Evolutionary conservation across 1,284 basidiomycete genomes (phyloP).

Genomic region (Naganishia sp.): DNA sequence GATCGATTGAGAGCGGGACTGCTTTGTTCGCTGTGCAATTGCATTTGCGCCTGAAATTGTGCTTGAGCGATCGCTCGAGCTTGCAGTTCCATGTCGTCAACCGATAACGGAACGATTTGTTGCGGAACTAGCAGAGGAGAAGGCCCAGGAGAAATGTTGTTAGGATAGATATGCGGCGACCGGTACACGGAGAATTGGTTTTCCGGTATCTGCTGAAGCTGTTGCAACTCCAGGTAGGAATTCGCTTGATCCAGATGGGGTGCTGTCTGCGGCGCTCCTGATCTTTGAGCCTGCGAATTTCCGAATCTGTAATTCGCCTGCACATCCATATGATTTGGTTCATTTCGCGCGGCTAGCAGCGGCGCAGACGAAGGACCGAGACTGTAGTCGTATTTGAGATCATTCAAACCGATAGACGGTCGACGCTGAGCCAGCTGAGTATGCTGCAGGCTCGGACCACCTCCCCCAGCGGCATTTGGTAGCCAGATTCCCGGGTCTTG

Average conservation of each 20-base stretch:
- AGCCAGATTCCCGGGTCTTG: conserved; percentile 25
- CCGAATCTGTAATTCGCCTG: not conserved
- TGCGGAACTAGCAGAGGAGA: conserved; percentile 17
- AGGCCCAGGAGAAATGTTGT: conserved; percentile 15
- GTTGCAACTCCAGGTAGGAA: not conserved
- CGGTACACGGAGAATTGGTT: conserved; percentile 25
- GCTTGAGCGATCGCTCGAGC: conserved; percentile 12
- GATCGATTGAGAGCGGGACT: not conserved
- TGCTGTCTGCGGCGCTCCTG: conserved; percentile 3
- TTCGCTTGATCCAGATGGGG: not conserved
- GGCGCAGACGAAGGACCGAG: conserved; percentile 20
- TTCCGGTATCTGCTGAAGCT: conserved; percentile 10
- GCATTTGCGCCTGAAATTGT: conserved; percentile 8
- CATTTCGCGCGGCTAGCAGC: not conserved
- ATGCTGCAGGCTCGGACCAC: not conserved
- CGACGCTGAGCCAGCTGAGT: not conserved
- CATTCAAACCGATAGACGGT: not conserved
- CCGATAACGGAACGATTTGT: conserved; percentile 3
- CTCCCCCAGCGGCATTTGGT: not conserved
- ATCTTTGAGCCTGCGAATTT: not conserved
- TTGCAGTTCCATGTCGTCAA: not conserved
- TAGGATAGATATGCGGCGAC: conserved; percentile 6
- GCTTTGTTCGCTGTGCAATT: not conserved
- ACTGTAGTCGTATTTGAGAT: conserved; percentile 17
- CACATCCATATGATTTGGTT: not conserved